Percentiles rank a stretch among this genome's conserved stretches.
These are phyloP conservation scores for Trichoderma sp. DNA, from an alignment of 2,329 filamentous ascomycete species.

Conservation along the genomic window DNA sequence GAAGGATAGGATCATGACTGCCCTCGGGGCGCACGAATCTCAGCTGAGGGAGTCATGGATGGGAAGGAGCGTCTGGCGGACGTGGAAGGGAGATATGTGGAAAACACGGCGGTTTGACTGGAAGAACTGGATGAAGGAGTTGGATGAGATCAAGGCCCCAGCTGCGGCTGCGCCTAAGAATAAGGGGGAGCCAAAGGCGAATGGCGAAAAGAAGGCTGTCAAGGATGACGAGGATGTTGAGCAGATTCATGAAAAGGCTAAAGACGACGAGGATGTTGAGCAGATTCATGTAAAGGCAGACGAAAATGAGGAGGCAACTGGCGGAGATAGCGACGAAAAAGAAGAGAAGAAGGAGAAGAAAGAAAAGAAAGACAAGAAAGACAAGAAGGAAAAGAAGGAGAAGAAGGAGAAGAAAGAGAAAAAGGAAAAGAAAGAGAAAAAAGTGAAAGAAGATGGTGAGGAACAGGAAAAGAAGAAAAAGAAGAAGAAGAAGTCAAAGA, in stretches of 20 bases:
- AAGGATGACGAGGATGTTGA: neutral
- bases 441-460: neutral
- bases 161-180: conserved; percentile 23
- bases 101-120: conserved; percentile 54
- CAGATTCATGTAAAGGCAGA: neutral
- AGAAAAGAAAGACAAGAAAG: neutral
- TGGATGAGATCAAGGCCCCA: conserved; percentile 31
- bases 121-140: conserved; percentile 59
- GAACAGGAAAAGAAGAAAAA: conserved; percentile 13
- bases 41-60: conserved; percentile 55
- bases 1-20: conserved; percentile 56
- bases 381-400: neutral
- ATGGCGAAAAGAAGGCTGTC: neutral
- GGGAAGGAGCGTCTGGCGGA: conserved; percentile 58
- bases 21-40: conserved; percentile 50
- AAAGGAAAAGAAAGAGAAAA: neutral
- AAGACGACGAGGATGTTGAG: neutral
- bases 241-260: neutral
- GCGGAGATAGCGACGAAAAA: neutral
- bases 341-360: neutral
- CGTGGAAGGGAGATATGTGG: conserved; percentile 61
- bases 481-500: conserved; percentile 15
- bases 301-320: neutral
- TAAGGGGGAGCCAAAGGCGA: neutral
- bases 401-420: conserved; percentile 9